Evolutionary conservation across 177 flowering plant species (phyloP), one percentile per base, ranked within the genome.

Genomic region (Vitis hybrid): DNA sequence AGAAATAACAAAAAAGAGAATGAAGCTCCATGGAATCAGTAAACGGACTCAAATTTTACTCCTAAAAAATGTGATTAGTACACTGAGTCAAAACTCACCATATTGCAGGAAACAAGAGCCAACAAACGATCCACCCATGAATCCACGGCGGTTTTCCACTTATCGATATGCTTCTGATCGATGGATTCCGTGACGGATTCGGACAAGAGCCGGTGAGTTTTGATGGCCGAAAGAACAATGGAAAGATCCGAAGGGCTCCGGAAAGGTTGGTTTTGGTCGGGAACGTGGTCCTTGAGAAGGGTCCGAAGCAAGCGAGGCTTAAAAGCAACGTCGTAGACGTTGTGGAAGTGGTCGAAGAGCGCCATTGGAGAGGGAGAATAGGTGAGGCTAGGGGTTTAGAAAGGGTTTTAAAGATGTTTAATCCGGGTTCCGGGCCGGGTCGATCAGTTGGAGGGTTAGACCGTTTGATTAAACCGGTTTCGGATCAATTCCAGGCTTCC

Each of bases 111-210:
- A 39, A 80, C 70, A 2, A 93, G 97, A 19, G 66, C 12, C 31
- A 84, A 31, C 73, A 90, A 33, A 5, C 85, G 84, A 20, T 84
- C 76, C 29, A 87, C 72, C 94, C 97, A 93, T 3, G 78, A 76
- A 77, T 89, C 92, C 2, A 93, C 81, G 3, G 89, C 83, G 0
- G 90, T 74, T 68, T 81, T 86, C 97, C 92, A 91, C 48, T 58
- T 68, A 1, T 80, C 79, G 0, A 76, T 20, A 3, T 51, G 70
- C 76, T 82, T 80, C 16, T 59, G 64, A 51, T 84, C 86, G 12
- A 50, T 66, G 5, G 80, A 45, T 3, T 76, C 75, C 5, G 55
- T 22, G 48, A 60, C 50, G 1, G 79, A 77, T 65, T 93, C 98
- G 10, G 90, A 79, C 3, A 93, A 75, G 9, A 93, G 86, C 3